phyloP scores from a whole-genome alignment of 345 rosid species.

The Citrus cavaleriei region DNA sequence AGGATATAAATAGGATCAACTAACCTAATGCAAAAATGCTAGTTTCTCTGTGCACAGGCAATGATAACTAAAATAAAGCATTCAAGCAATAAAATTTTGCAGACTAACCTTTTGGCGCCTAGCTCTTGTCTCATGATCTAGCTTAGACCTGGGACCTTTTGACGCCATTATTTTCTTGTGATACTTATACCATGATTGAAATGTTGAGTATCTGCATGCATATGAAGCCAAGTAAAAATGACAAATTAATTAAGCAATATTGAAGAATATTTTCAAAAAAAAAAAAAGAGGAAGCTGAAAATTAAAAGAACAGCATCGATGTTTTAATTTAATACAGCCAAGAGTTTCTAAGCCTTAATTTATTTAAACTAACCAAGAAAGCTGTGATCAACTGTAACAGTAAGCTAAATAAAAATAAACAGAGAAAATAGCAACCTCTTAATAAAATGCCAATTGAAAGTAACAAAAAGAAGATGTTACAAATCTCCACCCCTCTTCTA shows the following conservation, averaged over 20 bases:
- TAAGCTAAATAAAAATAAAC: neutral
- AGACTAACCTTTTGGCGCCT: constrained; percentile 78
- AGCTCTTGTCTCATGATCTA: constrained; percentile 79
- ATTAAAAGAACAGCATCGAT: neutral
- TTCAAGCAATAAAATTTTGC: neutral
- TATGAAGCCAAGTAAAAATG: neutral
- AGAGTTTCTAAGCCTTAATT: neutral
- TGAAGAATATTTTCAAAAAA: neutral
- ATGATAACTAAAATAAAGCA: neutral
- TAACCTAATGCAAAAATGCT: neutral
- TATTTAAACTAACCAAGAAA: neutral
- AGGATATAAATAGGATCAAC: neutral
- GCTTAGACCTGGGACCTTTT: constrained; percentile 64
- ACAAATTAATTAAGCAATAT: neutral
- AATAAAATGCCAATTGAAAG: too few species aligned
- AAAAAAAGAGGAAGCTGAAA: neutral
- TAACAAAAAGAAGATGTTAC: neutral
- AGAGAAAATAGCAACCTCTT: neutral
- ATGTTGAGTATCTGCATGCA: constrained; percentile 7
- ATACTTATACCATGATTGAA: constrained; percentile 20
- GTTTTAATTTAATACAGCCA: neutral
- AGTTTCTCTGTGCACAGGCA: too few species aligned
- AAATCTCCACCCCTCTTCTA: neutral
- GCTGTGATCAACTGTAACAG: neutral
- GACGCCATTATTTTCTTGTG: constrained; percentile 49